Percentiles rank a stretch among this genome's conserved stretches.
Conservation (phyloP, 225 moss, liverwort and hornwort genomes). For the Physcomitrium patens region DNA sequence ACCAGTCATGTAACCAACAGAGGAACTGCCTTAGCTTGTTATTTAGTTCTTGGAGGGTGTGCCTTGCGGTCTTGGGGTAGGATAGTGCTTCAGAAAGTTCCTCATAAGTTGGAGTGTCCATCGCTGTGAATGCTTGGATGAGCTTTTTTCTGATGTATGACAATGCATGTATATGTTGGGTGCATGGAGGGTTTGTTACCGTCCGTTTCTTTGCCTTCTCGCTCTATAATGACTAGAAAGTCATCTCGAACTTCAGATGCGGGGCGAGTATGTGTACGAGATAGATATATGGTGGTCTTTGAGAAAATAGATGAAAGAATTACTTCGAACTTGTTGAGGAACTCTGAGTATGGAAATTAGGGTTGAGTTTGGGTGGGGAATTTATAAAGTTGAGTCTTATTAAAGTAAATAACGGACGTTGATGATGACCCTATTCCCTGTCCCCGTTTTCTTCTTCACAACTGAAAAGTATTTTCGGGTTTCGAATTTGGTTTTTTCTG, state of each 20-base stretch:
- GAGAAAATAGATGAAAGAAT: not conserved
- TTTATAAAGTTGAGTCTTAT: not conserved
- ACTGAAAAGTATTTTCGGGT: too few species aligned
- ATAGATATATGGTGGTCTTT: not conserved
- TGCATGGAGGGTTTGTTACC: not conserved
- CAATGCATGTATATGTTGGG: not conserved
- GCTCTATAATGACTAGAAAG: not conserved
- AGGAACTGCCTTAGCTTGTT: not conserved
- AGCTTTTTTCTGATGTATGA: conserved; percentile 1
- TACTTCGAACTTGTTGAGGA: conserved; percentile 1
- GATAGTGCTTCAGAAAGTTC: not conserved
- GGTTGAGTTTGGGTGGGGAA: conserved; percentile 27
- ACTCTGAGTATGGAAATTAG: conserved; percentile 26
- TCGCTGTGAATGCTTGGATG: not conserved
- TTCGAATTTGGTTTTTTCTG: too few species aligned
- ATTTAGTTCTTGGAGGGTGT: not conserved
- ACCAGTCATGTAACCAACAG: not conserved
- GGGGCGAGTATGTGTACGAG: conserved; percentile 10
- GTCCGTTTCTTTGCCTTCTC: not conserved
- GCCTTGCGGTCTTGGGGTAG: not conserved
- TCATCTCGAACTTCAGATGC: conserved; percentile 14
- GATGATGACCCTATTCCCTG: not conserved
- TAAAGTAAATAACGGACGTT: conserved; percentile 6
- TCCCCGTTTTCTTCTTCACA: not conserved
- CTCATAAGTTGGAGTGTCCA: not conserved